phyloP scores from a whole-genome alignment of 306 rosid species.

The Citrullus amarus region DNA sequence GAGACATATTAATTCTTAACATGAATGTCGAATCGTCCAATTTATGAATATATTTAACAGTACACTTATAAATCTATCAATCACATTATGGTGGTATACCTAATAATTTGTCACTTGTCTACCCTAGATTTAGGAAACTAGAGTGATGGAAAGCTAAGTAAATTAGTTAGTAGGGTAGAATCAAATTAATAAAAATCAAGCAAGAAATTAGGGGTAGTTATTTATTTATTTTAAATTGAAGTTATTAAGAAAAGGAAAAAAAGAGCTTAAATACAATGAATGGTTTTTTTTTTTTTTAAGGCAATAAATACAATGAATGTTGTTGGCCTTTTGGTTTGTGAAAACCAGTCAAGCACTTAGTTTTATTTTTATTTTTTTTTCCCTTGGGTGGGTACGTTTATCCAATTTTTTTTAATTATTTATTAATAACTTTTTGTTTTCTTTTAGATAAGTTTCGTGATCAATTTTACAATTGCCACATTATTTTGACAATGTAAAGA shows the following conservation, averaged over 20 bases:
- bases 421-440: not conserved
- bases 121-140: not conserved
- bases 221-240: not conserved
- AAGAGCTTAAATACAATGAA: not conserved
- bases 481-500: not conserved
- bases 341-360: constrained; percentile 5
- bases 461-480: not conserved
- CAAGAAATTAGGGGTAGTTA: not conserved
- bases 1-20: too few species aligned
- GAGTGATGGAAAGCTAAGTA: not conserved
- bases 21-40: too few species aligned
- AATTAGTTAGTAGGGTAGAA: not conserved
- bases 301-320: not conserved
- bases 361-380: not conserved
- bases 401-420: not conserved
- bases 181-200: not conserved
- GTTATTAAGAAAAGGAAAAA: not conserved
- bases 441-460: not conserved
- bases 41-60: too few species aligned
- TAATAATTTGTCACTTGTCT: not conserved
- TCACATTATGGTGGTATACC: too few species aligned
- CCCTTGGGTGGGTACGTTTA: not conserved
- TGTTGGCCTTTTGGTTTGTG: not conserved
- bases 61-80: too few species aligned
- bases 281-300: too few species aligned